A percentile compares a stretch with the other conserved stretches of the same genome.
These are phyloP conservation scores for Carnegiea gigantea DNA, from an alignment of 179 eudicot species.

Conservation along the genomic window DNA sequence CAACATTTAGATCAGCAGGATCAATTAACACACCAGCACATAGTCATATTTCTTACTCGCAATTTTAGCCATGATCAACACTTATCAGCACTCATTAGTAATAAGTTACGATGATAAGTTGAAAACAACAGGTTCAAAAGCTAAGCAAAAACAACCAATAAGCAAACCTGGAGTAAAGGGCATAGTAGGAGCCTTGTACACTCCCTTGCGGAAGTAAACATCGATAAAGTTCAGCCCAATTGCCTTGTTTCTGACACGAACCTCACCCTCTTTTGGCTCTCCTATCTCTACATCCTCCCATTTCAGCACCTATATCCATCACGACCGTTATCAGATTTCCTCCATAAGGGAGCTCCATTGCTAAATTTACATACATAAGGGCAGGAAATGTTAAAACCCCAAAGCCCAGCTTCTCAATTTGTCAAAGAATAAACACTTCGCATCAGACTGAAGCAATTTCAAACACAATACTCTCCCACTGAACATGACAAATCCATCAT, in stretches of 20 bases:
- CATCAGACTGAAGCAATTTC: neutral
- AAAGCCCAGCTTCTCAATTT: neutral
- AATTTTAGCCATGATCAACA: too few species aligned
- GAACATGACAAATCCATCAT: neutral
- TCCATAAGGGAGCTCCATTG: neutral
- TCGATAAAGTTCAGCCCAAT: constrained; percentile 87
- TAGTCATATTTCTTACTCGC: too few species aligned
- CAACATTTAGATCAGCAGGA: too few species aligned
- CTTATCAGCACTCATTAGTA: too few species aligned
- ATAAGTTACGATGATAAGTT: too few species aligned
- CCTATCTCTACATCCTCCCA: constrained; percentile 90
- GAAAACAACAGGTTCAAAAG: too few species aligned
- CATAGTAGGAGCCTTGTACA: constrained; percentile 52
- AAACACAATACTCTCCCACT: neutral
- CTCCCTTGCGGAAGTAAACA: constrained; percentile 75
- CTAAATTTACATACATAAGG: neutral
- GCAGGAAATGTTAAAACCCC: neutral
- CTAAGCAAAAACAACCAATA: neutral
- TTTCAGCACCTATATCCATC: constrained; percentile 56
- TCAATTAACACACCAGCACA: too few species aligned
- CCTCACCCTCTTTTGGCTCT: constrained; percentile 81
- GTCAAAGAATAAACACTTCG: neutral
- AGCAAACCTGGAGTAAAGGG: constrained; percentile 81
- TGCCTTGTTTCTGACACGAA: constrained; percentile 77
- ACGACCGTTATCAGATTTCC: neutral